These are phyloP conservation scores for Colletotrichum eleusines DNA, from an alignment of 2,329 filamentous ascomycete species.

Conservation along the genomic window DNA sequence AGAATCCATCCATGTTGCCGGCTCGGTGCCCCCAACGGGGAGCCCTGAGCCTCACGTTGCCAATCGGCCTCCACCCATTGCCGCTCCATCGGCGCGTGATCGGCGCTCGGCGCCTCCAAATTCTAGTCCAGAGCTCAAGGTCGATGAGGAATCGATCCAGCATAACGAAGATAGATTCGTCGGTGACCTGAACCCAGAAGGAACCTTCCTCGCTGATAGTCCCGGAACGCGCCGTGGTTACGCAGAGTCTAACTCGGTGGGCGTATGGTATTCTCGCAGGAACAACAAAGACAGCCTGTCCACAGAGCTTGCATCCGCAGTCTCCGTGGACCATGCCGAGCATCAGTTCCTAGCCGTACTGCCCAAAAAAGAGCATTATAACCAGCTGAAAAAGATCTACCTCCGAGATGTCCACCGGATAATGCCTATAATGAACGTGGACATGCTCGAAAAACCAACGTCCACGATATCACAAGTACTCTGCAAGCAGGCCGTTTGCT, in stretches of 20 bases:
- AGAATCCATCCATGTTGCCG: constrained; percentile 12
- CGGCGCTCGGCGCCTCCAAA: not conserved
- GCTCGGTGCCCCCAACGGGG: not conserved
- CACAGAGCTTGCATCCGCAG: constrained; percentile 23
- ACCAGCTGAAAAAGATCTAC: constrained; percentile 42
- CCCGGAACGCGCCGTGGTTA: constrained; percentile 33
- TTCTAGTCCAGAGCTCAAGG: not conserved
- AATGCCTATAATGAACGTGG: constrained; percentile 43
- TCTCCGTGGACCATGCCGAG: constrained; percentile 24
- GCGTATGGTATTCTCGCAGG: constrained; percentile 41
- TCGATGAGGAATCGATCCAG: constrained; percentile 36
- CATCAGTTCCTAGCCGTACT: constrained; percentile 35
- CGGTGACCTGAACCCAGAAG: constrained; percentile 45
- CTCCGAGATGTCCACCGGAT: constrained; percentile 41
- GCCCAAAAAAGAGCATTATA: constrained; percentile 32
- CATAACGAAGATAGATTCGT: constrained; percentile 42
- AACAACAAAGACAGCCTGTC: not conserved
- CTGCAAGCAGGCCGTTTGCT: constrained; percentile 44
- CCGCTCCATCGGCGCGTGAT: not conserved
- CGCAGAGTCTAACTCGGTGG: constrained; percentile 35
- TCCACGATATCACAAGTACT: constrained; percentile 40
- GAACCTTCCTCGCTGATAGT: constrained; percentile 44
- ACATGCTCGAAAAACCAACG: constrained; percentile 42
- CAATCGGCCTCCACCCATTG: too few relatives aligned
- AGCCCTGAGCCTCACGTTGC: not conserved